These are phyloP conservation scores for Cinnamomum micranthum DNA, from an alignment of 164 flowering plant species.

Conservation along the genomic window DNA sequence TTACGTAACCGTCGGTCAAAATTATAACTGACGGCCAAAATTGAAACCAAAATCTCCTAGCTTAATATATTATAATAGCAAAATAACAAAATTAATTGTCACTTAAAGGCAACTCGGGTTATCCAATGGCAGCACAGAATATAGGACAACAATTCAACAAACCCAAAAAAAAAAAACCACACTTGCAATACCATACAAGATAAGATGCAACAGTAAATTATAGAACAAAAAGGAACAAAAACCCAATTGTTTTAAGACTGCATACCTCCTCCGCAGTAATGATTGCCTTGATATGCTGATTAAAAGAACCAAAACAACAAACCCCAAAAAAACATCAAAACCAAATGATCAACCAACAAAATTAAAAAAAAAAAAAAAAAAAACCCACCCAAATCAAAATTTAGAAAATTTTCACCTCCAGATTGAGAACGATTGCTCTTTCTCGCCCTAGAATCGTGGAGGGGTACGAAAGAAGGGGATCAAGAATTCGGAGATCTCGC, in stretches of 20 bases:
- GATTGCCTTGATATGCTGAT: slow-evolving; percentile 92
- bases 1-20: too few species aligned
- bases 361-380: background rate
- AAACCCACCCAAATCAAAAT: background rate
- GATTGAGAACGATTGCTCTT: slow-evolving; percentile 76
- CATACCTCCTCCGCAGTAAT: slow-evolving; percentile 90
- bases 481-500: slow-evolving; percentile 87
- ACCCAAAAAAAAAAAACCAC: too few species aligned
- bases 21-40: too few species aligned
- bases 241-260: background rate
- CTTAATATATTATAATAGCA: too few species aligned
- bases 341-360: background rate
- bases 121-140: too few species aligned
- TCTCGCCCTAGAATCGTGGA: slow-evolving; percentile 90
- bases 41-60: too few species aligned
- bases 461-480: slow-evolving; percentile 86
- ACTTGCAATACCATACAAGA: too few species aligned
- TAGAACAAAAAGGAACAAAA: too few species aligned
- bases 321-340: background rate
- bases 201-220: too few species aligned
- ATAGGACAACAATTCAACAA: too few species aligned
- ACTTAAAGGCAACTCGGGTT: too few species aligned
- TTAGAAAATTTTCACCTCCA: slow-evolving; percentile 51
- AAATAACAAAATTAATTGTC: too few species aligned
- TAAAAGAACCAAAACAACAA: background rate